Conservation (phyloP, 345 rosid genomes). For the Physaria fendleri region DNA sequence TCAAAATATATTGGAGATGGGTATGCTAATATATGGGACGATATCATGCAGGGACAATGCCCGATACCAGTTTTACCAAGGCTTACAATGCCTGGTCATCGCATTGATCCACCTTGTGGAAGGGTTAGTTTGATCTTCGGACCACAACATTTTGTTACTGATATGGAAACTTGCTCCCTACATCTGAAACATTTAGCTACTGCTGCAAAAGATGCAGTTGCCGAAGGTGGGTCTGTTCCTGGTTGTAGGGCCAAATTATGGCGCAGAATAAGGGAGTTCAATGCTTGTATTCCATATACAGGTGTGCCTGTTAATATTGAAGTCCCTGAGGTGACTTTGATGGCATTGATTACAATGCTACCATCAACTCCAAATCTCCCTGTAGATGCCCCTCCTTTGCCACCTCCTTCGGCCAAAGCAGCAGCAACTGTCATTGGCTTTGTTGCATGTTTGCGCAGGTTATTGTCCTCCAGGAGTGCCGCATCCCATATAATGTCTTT, state of each 20-base stretch:
- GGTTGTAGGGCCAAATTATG: slow-evolving; percentile 94
- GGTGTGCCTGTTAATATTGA: slow-evolving; percentile 83
- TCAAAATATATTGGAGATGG: background rate
- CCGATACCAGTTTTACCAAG: slow-evolving; percentile 87
- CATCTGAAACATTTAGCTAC: slow-evolving; percentile 95
- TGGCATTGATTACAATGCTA: slow-evolving; percentile 99
- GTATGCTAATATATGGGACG: slow-evolving; percentile 7
- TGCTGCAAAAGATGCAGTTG: slow-evolving; percentile 98
- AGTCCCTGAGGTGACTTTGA: slow-evolving; percentile 92
- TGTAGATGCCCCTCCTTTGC: slow-evolving; percentile 93
- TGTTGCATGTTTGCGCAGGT: slow-evolving; percentile 88
- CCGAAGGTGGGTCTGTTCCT: slow-evolving; percentile 93
- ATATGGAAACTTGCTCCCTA: slow-evolving; percentile 65
- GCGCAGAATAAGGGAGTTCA: slow-evolving; percentile 99
- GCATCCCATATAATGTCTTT: slow-evolving; percentile 97
- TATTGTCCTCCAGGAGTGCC: slow-evolving; percentile 84
- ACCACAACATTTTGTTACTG: slow-evolving; percentile 46
- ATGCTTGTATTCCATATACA: slow-evolving; percentile 80
- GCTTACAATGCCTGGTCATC: slow-evolving; percentile 99
- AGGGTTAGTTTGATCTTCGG: slow-evolving; percentile 59
- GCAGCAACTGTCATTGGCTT: slow-evolving; percentile 99
- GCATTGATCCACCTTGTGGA: slow-evolving; percentile 97
- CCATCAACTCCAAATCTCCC: slow-evolving; percentile 90
- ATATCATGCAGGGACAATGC: slow-evolving; percentile 61
- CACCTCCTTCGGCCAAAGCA: slow-evolving; percentile 98